A percentile compares a stretch with the other conserved stretches of the same genome.
These are phyloP conservation scores for Epichloe amarillans DNA, from an alignment of 2,329 filamentous ascomycete genomes.

Conservation along the genomic window DNA sequence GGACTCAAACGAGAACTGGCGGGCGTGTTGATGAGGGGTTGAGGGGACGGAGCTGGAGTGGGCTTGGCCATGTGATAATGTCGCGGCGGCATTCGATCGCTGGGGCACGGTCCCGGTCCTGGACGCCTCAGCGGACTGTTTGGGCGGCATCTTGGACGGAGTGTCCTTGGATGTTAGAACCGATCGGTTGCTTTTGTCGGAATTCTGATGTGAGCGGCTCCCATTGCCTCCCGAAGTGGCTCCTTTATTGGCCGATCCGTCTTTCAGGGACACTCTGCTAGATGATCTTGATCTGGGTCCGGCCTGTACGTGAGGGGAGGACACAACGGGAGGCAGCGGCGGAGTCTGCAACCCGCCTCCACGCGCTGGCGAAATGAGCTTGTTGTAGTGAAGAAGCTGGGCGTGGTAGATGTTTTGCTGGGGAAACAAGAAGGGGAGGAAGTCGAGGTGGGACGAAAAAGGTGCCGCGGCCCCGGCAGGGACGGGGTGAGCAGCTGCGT, in stretches of 20 bases:
- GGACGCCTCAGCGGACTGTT: slow-evolving; percentile 22
- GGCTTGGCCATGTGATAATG: slow-evolving; percentile 19
- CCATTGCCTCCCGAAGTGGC: slow-evolving; percentile 46
- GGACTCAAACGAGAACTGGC: slow-evolving; percentile 69
- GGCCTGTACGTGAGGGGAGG: slow-evolving; percentile 42
- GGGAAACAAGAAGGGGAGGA: slow-evolving; percentile 43
- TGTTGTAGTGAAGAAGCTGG: slow-evolving; percentile 52
- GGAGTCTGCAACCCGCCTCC: slow-evolving; percentile 42
- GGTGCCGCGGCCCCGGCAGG: slow-evolving; percentile 15
- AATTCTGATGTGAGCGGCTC: slow-evolving; percentile 44
- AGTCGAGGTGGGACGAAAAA: slow-evolving; percentile 33
- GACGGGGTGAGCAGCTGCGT: slow-evolving; percentile 12
- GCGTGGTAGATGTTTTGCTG: slow-evolving; percentile 49
- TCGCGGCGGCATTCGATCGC: slow-evolving; percentile 15
- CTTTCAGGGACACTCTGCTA: slow-evolving; percentile 46
- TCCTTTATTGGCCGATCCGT: slow-evolving; percentile 31
- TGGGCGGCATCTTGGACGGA: slow-evolving; percentile 35
- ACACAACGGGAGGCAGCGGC: slow-evolving; percentile 41
- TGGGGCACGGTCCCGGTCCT: slow-evolving; percentile 19
- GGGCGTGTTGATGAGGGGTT: slow-evolving; percentile 78
- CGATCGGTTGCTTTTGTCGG: slow-evolving; percentile 49
- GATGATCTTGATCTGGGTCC: slow-evolving; percentile 43
- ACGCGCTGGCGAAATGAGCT: slow-evolving; percentile 45
- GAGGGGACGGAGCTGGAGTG: slow-evolving; percentile 87
- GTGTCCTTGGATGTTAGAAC: slow-evolving; percentile 47